Percentiles rank a stretch among this genome's conserved stretches.
Conservation (phyloP, 306 rosid genomes). For the Geum urbanum region DNA sequence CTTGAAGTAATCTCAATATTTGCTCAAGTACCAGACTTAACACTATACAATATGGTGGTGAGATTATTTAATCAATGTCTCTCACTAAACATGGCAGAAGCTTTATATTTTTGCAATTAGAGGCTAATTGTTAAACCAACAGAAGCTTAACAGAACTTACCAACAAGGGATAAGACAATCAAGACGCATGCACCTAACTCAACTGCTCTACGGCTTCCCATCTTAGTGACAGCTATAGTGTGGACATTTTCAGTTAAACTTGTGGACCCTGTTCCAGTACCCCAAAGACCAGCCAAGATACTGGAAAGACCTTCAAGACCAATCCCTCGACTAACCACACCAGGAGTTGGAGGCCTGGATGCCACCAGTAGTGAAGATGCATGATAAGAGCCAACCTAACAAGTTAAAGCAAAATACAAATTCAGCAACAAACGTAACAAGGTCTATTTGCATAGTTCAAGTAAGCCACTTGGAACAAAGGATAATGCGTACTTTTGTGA, state of each 20-base stretch:
- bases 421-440: conserved; percentile 22
- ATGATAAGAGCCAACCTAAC: conserved; percentile 93
- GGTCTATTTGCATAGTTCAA: conserved; percentile 10
- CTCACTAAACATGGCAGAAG: not conserved
- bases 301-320: conserved; percentile 94
- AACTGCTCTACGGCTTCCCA: conserved; percentile 99
- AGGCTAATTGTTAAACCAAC: conserved; percentile 14
- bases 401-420: conserved; percentile 37
- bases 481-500: not conserved
- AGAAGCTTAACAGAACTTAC: conserved; percentile 43
- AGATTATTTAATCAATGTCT: not conserved
- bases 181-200: conserved; percentile 81
- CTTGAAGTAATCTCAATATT: not conserved
- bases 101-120: conserved; percentile 2
- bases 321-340: conserved; percentile 92
- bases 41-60: not conserved
- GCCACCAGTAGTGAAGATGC: conserved; percentile 95
- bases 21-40: not conserved
- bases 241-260: conserved; percentile 94
- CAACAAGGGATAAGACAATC: conserved; percentile 82
- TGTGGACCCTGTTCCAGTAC: conserved; percentile 90
- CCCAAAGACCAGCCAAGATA: conserved; percentile 97
- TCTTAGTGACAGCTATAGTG: conserved; percentile 95
- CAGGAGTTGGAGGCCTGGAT: conserved; percentile 94
- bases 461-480: not conserved